phyloP scores from a whole-genome alignment of 768 basidiomycete genomes.

The Nidula microcarpa region DNA sequence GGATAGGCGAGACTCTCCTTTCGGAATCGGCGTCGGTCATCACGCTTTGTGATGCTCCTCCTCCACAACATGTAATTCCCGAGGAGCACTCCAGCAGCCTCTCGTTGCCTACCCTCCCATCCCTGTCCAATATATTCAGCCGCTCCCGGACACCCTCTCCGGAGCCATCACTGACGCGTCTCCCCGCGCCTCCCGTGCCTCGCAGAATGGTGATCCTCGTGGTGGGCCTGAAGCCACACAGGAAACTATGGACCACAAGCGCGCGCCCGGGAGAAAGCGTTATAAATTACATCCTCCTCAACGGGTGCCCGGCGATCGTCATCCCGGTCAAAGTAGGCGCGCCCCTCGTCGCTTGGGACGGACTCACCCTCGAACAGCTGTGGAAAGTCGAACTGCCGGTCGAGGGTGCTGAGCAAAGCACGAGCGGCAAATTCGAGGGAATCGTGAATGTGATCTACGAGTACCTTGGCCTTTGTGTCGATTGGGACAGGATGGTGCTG shows the following conservation, averaged over 20 bases:
- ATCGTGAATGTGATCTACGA: conserved; percentile 55
- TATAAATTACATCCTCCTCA: conserved; percentile 57
- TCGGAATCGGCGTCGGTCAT: conserved; percentile 54
- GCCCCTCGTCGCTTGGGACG: conserved; percentile 65
- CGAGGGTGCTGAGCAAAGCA: conserved; percentile 25
- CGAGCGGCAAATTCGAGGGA: conserved; percentile 41
- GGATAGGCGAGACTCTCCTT: conserved; percentile 55
- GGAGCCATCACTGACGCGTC: conserved; percentile 36
- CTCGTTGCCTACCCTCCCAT: conserved; percentile 32
- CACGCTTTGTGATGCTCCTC: conserved; percentile 30
- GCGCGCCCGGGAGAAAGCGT: conserved; percentile 61
- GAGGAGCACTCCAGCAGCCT: conserved; percentile 9
- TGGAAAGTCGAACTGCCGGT: conserved; percentile 47
- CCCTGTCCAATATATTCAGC: conserved; percentile 39
- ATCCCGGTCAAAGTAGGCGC: conserved; percentile 57
- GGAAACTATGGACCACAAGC: conserved; percentile 55
- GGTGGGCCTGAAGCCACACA: conserved; percentile 59
- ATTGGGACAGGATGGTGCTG: conserved; percentile 52
- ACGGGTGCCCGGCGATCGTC: conserved; percentile 58
- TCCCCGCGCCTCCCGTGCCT: conserved; percentile 38
- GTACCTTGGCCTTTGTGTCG: conserved; percentile 58
- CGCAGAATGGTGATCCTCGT: conserved; percentile 56
- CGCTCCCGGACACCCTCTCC: conserved; percentile 53
- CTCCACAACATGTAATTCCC: conserved; percentile 12
- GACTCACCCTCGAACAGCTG: conserved; percentile 52